A percentile compares a stretch with the other conserved stretches of the same genome.
These are phyloP conservation scores for Calophaca sinica DNA, from an alignment of 306 rosid genomes.

Conservation along the genomic window DNA sequence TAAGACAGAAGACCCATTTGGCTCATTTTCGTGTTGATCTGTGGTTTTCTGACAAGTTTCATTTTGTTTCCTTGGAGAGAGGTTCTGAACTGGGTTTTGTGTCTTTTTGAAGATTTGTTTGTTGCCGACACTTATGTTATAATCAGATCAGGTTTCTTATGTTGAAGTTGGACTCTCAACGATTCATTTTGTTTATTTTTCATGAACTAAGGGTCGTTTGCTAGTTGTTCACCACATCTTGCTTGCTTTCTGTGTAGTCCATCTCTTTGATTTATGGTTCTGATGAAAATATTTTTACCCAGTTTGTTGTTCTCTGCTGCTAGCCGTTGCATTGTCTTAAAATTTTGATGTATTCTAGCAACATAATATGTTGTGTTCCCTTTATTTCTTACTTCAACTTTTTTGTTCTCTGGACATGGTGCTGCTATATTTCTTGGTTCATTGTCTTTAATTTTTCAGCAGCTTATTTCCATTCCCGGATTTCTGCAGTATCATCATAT, in stretches of 20 bases:
- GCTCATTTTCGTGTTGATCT: conserved; percentile 50
- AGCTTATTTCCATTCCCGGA: conserved; percentile 28
- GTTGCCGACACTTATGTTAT: conserved; percentile 30
- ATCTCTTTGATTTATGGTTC: conserved; percentile 38
- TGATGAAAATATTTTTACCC: not conserved
- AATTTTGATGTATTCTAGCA: conserved; percentile 25
- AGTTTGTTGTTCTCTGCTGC: conserved; percentile 3
- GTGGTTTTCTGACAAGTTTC: conserved; percentile 33
- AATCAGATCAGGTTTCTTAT: conserved; percentile 32
- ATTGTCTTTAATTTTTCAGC: conserved; percentile 11
- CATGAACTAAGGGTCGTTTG: conserved; percentile 5
- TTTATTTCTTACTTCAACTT: conserved; percentile 25
- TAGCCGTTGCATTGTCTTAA: conserved; percentile 1
- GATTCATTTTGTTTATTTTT: conserved; percentile 7
- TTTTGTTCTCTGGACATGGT: conserved; percentile 21
- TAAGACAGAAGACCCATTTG: conserved; percentile 15
- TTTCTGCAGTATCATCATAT: conserved; percentile 13
- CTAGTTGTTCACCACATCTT: conserved; percentile 33
- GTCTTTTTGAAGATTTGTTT: conserved; percentile 37
- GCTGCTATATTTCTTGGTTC: conserved; percentile 26
- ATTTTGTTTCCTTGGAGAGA: not conserved
- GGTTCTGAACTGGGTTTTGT: conserved; percentile 43
- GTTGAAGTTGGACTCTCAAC: conserved; percentile 19
- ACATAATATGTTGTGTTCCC: not conserved
- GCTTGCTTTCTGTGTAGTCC: conserved; percentile 7